phyloP scores from a whole-genome alignment of 2,329 filamentous ascomycete genomes.

The Fusarium sp. region DNA sequence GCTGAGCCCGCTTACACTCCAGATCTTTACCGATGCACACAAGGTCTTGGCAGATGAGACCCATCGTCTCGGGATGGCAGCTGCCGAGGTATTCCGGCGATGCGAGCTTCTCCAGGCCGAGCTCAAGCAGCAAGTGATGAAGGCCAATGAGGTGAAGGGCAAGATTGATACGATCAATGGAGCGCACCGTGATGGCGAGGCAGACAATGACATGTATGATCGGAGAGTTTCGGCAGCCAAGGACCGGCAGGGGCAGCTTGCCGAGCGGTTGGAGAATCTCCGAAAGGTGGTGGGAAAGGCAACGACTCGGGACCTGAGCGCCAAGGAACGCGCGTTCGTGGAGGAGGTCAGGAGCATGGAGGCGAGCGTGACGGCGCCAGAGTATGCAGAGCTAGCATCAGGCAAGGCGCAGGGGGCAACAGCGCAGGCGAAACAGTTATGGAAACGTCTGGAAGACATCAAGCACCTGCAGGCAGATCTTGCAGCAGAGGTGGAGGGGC shows the following conservation, averaged over 20 bases:
- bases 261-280: constrained; percentile 69
- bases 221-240: constrained; percentile 65
- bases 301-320: constrained; percentile 55
- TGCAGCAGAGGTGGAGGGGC: constrained; percentile 59
- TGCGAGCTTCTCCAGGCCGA: constrained; percentile 76
- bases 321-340: constrained; percentile 58
- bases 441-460: constrained; percentile 68
- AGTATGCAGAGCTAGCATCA: constrained; percentile 43
- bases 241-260: constrained; percentile 66
- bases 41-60: constrained; percentile 77
- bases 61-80: constrained; percentile 73
- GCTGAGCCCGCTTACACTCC: constrained; percentile 76
- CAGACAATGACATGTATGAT: constrained; percentile 67
- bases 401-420: constrained; percentile 45
- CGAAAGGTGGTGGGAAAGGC: constrained; percentile 56
- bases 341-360: constrained; percentile 66
- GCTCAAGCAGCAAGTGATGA: constrained; percentile 73
- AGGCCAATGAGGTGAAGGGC: constrained; percentile 72
- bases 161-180: constrained; percentile 72
- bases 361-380: constrained; percentile 54
- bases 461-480: constrained; percentile 65
- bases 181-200: constrained; percentile 58
- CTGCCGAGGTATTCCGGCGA: constrained; percentile 77
- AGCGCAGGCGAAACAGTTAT: constrained; percentile 57
- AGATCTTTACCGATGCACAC: constrained; percentile 78